Conservation (phyloP, 495 filamentous ascomycete genomes). For the Podospora didyma region DNA sequence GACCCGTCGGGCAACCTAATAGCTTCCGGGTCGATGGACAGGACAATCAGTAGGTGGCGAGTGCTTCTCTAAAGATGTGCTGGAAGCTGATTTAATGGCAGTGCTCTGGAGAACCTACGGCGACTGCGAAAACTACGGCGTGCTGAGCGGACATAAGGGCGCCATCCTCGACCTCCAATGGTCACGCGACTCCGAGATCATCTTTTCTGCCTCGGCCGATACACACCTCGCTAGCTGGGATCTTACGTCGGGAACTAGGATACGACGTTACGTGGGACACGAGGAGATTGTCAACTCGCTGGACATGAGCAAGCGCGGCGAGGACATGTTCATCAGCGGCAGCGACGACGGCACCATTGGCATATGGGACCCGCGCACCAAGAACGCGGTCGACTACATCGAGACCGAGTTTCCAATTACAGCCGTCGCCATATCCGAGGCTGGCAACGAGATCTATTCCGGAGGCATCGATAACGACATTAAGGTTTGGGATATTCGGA, state of each 20-base stretch:
- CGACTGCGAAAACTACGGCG: conserved; percentile 88
- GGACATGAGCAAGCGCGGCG: conserved; percentile 81
- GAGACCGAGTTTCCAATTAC: conserved; percentile 93
- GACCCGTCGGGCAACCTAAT: conserved; percentile 83
- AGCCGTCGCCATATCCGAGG: conserved; percentile 82
- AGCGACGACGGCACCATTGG: conserved; percentile 93
- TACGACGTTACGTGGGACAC: conserved; percentile 88
- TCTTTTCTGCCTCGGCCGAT: conserved; percentile 94
- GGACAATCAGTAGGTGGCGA: conserved; percentile 68
- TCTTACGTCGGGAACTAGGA: conserved; percentile 76
- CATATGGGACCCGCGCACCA: conserved; percentile 95
- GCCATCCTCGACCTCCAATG: conserved; percentile 91
- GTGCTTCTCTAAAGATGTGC: neutral
- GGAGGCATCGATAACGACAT: conserved; percentile 97
- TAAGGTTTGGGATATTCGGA: conserved; percentile 93
- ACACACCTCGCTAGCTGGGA: conserved; percentile 94
- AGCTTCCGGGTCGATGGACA: conserved; percentile 93
- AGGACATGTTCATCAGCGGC: conserved; percentile 82
- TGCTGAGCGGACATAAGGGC: conserved; percentile 81
- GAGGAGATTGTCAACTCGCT: conserved; percentile 91
- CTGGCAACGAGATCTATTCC: conserved; percentile 91
- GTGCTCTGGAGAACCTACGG: conserved; percentile 93
- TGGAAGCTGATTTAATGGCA: conserved; percentile 29
- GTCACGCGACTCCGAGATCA: conserved; percentile 85
- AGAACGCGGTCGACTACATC: conserved; percentile 80